Base-by-base conservation (phyloP, 371 early-diverging fungal genomes). In the Circinella minor region DNA sequence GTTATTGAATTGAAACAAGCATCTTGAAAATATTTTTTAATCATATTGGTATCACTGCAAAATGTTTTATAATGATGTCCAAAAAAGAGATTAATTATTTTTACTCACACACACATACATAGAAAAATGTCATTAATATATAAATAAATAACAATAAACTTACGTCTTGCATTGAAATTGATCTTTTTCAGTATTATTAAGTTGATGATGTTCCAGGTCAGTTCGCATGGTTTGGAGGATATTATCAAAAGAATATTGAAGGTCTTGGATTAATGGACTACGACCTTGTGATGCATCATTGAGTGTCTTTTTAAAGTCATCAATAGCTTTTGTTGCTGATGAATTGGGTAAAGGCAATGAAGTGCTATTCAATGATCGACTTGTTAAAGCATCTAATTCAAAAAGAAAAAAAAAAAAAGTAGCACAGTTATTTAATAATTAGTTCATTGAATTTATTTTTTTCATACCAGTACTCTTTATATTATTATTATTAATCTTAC, bases 1-100 rank as follows among this genome's bases (percentile, higher is more conserved):
- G 74, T 14, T 8, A 77, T 69, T 36, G 74, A 20, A 3, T 65
- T 55, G 55, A 65, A 71, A 36, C 80, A 79, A 27, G 65, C 43
- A 17, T 73, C 71, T 67, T 79, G 66, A 59, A 82, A 79, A 49
- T 81, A 75, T 2, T 37, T 36, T 46, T 60, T 71, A 57, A 81
- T 70, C 63, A 64, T 71, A 8, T 43, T 27, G 37, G 69, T 70
- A 76, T 81, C 79, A 11, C 81, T 81, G 48, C 15, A 14, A n/a
- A 3, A 27, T 27, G 27, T 27, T 27, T 27, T 27, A 27, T 27
- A 27, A 27, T 27, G 27, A 27, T 27, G 27, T 27, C 27, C 0
- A 47, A 47, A 3, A 47, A 15, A 47, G 9, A 47, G 47, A 47
- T 47, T 47, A 9, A 11, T 47, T 9, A 47, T 11, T 15, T 1